Base-by-base conservation (phyloP, 495 filamentous ascomycete species). In the Lepraria neglecta region DNA sequence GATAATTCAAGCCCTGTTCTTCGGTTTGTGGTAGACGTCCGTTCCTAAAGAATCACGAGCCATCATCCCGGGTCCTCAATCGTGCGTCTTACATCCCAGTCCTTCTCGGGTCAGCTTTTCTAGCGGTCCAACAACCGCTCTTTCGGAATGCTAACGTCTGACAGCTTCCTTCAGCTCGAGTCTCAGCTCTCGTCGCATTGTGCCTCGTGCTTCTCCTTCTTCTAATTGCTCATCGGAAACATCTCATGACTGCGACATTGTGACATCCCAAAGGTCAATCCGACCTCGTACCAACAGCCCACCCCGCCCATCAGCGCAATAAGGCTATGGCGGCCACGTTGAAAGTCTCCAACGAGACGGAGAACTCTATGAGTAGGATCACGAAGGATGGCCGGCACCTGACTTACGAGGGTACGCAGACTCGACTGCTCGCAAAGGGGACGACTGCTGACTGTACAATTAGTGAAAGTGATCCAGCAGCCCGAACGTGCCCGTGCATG, bases 401-500 rank as follows among this genome's bases (percentile, higher is more conserved):
- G 62, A 90, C 84, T 59, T 98, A 98, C 70, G 79, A 81, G 65
- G 71, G 51, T 54, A 54, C 21, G 30, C n/a, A 35, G 31, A 54
- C 51, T 33, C 51, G 15, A 17, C 96, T 74, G 9, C 12, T n/a
- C 6, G 35, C 12, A 54, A 4, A 38, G 19, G 51, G 44, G 30
- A 4, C 31, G 1, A 54, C 30, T 38, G 60, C 60, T 38, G 40
- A 62, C 28, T 35, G 58, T 12, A 43, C 58, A 10, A 51, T n/a
- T 30, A 44, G 51, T 61, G 12, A 85, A 79, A 64, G 90, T 98
- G 52, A 87, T 97, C 69, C 94, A 98, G 73, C 91, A 97, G 69
- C 94, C 94, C 1, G 86, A 95, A 75, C 87, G 92, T 62, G 94
- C 94, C n/a, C 81, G 94, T 80, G 94, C 94, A 30, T 98, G 94